Evolutionary conservation across 768 basidiomycete species (phyloP).

Genomic region (Panus rudis): DNA sequence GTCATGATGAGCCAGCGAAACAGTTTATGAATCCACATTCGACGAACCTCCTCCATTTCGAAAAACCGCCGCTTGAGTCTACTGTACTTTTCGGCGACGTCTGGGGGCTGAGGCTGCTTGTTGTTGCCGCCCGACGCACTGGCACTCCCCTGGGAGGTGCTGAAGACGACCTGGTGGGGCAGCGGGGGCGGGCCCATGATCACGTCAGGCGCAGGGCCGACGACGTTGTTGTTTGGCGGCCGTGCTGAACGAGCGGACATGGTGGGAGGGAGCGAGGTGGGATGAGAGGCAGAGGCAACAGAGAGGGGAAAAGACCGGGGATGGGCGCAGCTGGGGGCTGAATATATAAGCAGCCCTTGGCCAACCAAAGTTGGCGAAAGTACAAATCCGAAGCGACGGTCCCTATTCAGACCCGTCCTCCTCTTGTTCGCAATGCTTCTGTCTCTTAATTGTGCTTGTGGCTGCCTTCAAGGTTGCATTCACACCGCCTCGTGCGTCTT

Average conservation of each 20-base stretch:
- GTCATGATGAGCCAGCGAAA: not conserved
- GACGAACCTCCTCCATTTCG: conserved; percentile 62
- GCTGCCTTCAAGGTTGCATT: too few species aligned
- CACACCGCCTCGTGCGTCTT: too few species aligned
- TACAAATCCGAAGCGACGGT: too few species aligned
- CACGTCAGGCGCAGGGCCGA: conserved; percentile 39
- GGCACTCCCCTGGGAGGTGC: conserved; percentile 1
- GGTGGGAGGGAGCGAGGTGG: not conserved
- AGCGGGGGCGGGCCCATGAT: conserved; percentile 44
- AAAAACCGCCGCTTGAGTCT: conserved; percentile 60
- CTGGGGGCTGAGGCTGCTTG: conserved; percentile 37
- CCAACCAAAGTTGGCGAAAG: too few species aligned
- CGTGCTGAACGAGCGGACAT: conserved; percentile 10
- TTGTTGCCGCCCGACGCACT: not conserved
- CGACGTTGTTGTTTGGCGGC: conserved; percentile 9
- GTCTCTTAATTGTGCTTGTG: too few species aligned
- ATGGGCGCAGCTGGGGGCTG: not conserved
- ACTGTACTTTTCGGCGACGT: conserved; percentile 54
- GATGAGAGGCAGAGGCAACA: not conserved
- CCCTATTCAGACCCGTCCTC: too few species aligned
- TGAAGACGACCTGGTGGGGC: conserved; percentile 25
- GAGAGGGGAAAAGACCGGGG: not conserved
- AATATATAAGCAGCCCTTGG: too few species aligned
- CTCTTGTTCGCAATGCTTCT: too few species aligned
- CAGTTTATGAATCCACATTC: not conserved